A percentile compares a stretch with the other conserved stretches of the same genome.
phyloP scores from a whole-genome alignment of 2,329 filamentous ascomycete genomes.

The Fonsecaea multimorphosa region DNA sequence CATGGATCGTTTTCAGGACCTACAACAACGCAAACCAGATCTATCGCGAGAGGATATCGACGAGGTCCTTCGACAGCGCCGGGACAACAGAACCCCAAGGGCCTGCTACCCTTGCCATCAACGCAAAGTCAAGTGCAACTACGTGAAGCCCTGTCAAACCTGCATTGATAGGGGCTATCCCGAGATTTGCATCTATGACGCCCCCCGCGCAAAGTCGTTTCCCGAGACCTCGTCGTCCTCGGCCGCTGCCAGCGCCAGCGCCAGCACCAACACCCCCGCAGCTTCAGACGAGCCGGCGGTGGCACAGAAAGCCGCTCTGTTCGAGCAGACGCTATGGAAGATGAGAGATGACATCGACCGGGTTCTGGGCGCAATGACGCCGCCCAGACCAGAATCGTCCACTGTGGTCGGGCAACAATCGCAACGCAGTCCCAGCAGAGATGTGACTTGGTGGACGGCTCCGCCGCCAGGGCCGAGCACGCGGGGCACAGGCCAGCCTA shows the following conservation, averaged over 20 bases:
- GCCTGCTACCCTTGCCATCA: conserved; percentile 3
- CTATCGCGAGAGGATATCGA: conserved; percentile 4
- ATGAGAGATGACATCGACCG: neutral
- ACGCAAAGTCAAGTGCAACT: conserved; percentile 8
- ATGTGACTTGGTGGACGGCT: neutral
- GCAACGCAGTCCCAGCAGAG: neutral
- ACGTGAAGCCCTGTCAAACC: conserved; percentile 6
- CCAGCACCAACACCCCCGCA: conserved; percentile 1
- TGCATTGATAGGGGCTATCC: conserved; percentile 3
- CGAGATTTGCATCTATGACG: neutral
- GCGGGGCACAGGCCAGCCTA: neutral
- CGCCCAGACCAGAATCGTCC: neutral
- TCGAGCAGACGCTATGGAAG: conserved; percentile 1
- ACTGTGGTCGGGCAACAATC: neutral
- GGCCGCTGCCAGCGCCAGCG: neutral
- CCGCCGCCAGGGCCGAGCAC: neutral
- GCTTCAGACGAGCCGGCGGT: neutral
- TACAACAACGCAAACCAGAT: neutral
- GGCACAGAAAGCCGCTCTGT: neutral
- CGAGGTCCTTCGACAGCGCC: neutral
- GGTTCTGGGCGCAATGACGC: neutral
- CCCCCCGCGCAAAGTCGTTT: neutral
- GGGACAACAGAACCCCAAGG: neutral
- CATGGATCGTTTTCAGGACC: conserved; percentile 4
- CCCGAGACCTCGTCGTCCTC: neutral